Evolutionary conservation across 73 alveolate species (phyloP).

Genomic region (Diophrys appendiculata): DNA sequence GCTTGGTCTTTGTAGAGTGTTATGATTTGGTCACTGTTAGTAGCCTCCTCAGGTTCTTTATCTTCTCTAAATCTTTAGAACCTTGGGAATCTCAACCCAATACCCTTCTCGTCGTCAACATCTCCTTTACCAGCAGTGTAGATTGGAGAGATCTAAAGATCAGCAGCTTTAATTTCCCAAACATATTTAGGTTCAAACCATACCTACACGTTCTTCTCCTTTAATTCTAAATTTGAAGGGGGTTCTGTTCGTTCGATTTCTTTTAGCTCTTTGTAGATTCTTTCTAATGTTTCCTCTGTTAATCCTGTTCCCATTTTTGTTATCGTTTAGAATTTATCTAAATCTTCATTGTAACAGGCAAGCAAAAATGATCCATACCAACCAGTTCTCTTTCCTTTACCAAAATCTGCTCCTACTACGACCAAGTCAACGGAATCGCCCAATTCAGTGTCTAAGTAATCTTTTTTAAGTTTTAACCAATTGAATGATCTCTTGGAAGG

Average conservation of each 20-base stretch:
- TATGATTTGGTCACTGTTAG: constrained; percentile 92
- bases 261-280: constrained; percentile 61
- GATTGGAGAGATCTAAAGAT: constrained; percentile 95
- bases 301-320: constrained; percentile 96
- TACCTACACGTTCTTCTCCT: constrained; percentile 89
- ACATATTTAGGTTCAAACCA: constrained; percentile 93
- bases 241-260: constrained; percentile 69
- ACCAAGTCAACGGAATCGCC: constrained; percentile 99
- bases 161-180: constrained; percentile 99
- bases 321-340: constrained; percentile 94
- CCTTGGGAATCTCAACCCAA: constrained; percentile 99
- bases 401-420: constrained; percentile 98
- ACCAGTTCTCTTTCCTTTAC: constrained; percentile 99
- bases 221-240: constrained; percentile 70
- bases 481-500: constrained; percentile 99
- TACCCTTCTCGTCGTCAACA: constrained; percentile 93
- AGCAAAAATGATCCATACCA: constrained; percentile 97
- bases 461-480: constrained; percentile 99
- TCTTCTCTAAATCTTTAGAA: constrained; percentile 97
- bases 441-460: constrained; percentile 91
- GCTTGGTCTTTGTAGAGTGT: constrained; percentile 90
- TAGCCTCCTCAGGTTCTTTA: constrained; percentile 95
- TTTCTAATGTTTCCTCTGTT: constrained; percentile 82
- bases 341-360: constrained; percentile 97
- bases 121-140: constrained; percentile 91